phyloP scores from a whole-genome alignment of 1,284 basidiomycete species.

The Meripilus lineatus region DNA sequence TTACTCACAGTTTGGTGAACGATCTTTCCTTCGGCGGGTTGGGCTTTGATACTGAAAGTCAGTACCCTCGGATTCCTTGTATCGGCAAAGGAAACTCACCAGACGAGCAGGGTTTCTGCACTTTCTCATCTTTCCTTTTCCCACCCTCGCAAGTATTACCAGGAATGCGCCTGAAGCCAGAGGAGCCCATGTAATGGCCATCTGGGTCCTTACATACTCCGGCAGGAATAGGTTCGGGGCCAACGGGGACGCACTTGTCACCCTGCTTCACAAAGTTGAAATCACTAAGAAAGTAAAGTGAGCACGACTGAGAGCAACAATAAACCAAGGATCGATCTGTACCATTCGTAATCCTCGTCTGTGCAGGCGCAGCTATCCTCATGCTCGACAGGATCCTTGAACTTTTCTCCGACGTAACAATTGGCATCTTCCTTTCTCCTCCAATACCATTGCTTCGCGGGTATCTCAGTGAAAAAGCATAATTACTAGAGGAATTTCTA shows the following conservation, averaged over 20 bases:
- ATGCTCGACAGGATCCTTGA: slow-evolving; percentile 76
- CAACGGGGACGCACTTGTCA: slow-evolving; percentile 72
- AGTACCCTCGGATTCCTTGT: neutral
- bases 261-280: slow-evolving; percentile 82
- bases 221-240: slow-evolving; percentile 81
- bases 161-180: slow-evolving; percentile 89
- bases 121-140: slow-evolving; percentile 62
- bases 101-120: slow-evolving; percentile 72
- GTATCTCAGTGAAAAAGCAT: neutral
- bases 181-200: slow-evolving; percentile 80
- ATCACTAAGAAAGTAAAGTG: slow-evolving; percentile 57
- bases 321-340: slow-evolving; percentile 18
- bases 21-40: slow-evolving; percentile 70
- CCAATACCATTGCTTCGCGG: slow-evolving; percentile 82
- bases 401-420: slow-evolving; percentile 94
- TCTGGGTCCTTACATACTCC: slow-evolving; percentile 64
- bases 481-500: neutral
- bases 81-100: slow-evolving; percentile 32
- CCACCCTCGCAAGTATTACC: slow-evolving; percentile 83
- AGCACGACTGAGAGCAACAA: no score
- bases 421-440: slow-evolving; percentile 81
- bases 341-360: slow-evolving; percentile 94
- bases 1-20: slow-evolving; percentile 60
- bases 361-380: slow-evolving; percentile 84
- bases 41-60: slow-evolving; percentile 39